phyloP scores from a whole-genome alignment of 2,329 filamentous ascomycete species.

The Didymellaceae sp. region DNA sequence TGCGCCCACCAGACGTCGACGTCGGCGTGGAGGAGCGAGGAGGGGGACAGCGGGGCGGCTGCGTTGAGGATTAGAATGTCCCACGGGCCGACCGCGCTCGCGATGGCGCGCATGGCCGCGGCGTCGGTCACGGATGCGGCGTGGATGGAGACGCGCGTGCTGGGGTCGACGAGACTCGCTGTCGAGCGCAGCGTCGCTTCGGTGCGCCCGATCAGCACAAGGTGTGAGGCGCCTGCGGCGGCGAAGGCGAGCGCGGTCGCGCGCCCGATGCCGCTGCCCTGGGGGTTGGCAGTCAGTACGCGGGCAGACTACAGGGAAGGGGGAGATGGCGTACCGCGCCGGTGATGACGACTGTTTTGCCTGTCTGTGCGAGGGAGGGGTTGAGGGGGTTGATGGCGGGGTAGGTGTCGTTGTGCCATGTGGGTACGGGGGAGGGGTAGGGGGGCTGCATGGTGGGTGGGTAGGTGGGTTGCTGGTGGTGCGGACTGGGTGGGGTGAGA shows the following conservation, averaged over 20 bases:
- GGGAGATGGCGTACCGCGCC: slow-evolving; percentile 13
- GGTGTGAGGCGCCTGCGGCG: slow-evolving; percentile 50
- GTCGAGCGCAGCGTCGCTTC: slow-evolving; percentile 12
- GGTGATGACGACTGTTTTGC: slow-evolving; percentile 27
- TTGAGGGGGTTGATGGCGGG: slow-evolving; percentile 17
- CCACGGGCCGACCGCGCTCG: background rate
- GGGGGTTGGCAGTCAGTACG: background rate
- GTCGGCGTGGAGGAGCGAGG: slow-evolving; percentile 9
- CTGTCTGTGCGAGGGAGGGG: slow-evolving; percentile 11
- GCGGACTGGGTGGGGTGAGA: no score
- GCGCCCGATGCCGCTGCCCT: slow-evolving; percentile 54
- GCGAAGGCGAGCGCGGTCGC: slow-evolving; percentile 53
- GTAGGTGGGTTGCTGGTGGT: no score
- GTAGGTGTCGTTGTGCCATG: slow-evolving; percentile 22
- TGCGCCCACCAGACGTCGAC: slow-evolving; percentile 26
- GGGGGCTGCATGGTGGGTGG: slow-evolving; percentile 13
- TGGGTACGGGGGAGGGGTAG: slow-evolving; percentile 16
- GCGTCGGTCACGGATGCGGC: background rate
- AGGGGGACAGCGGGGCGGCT: slow-evolving; percentile 13
- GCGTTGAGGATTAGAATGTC: background rate
- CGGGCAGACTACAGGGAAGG: no score
- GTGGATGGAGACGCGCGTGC: background rate
- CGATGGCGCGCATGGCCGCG: background rate
- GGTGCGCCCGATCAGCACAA: slow-evolving; percentile 53
- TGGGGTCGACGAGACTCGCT: background rate